Evolutionary conservation across 164 flowering plant species (phyloP).

Genomic region (Tetrastigma voinierianum): DNA sequence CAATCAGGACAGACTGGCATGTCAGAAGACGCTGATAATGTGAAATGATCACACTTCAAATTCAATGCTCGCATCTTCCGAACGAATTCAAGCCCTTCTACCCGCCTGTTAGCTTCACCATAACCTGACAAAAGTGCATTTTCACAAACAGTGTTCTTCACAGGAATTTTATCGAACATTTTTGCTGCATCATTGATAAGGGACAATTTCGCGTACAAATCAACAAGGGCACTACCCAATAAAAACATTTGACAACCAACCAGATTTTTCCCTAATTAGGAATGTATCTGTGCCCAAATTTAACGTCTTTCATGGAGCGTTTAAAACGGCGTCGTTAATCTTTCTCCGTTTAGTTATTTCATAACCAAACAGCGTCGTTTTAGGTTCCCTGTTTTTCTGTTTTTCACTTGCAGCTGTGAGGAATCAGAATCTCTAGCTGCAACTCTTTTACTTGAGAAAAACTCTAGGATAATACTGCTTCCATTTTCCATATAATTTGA

Average conservation of each 20-base stretch:
- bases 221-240: conserved; percentile 64
- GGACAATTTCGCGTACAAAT: conserved; percentile 43
- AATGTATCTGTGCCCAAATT: conserved; percentile 51
- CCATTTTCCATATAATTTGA: too few species aligned
- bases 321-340: too few species aligned
- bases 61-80: conserved; percentile 34
- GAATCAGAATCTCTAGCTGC: too few species aligned
- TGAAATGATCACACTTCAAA: conserved; percentile 48
- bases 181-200: conserved; percentile 34
- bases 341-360: too few species aligned
- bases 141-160: conserved; percentile 62
- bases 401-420: too few species aligned
- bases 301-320: conserved; percentile 19
- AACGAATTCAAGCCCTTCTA: conserved; percentile 39
- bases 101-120: conserved; percentile 56
- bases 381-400: too few species aligned
- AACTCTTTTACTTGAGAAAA: too few species aligned
- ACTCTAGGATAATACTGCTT: too few species aligned
- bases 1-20: conserved; percentile 50
- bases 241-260: conserved; percentile 62
- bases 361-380: too few species aligned
- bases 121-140: conserved; percentile 71
- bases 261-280: conserved; percentile 44
- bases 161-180: conserved; percentile 76
- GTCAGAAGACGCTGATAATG: conserved; percentile 52